Conservation (phyloP, 441 rosid genomes). For the Erysimum pusillum region DNA sequence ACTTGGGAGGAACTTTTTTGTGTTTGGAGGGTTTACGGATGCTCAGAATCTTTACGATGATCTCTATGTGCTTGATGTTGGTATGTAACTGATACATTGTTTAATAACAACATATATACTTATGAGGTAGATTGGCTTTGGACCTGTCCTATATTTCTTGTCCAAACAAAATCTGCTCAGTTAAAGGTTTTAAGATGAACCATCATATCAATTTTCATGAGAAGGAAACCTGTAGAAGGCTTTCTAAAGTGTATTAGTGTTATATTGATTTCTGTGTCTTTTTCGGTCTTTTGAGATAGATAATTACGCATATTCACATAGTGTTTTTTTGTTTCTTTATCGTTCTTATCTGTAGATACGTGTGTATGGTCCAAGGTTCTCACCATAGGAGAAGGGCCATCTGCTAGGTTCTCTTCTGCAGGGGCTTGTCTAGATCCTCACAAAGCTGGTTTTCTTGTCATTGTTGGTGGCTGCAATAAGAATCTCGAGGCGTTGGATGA, state of each 20-base stretch:
- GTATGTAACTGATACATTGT: constrained; percentile 54
- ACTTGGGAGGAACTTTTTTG: constrained; percentile 84
- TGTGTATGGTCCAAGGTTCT: constrained; percentile 83
- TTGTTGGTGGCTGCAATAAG: constrained; percentile 95
- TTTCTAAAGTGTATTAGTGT: constrained; percentile 27
- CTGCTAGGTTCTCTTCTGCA: constrained; percentile 88
- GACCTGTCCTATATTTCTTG: constrained; percentile 1
- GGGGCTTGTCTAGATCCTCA: constrained; percentile 93
- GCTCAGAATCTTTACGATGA: constrained; percentile 90
- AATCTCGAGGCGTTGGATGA: constrained; percentile 94
- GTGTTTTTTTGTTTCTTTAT: constrained; percentile 14
- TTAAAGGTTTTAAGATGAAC: constrained; percentile 27
- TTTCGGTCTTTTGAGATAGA: background rate
- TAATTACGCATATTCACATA: constrained; percentile 18
- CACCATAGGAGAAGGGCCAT: constrained; percentile 81
- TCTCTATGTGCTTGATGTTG: constrained; percentile 82
- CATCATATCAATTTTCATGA: constrained; percentile 12
- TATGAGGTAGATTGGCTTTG: constrained; percentile 12
- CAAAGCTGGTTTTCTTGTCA: constrained; percentile 74
- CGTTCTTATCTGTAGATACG: constrained; percentile 60
- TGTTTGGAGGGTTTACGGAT: constrained; percentile 93
- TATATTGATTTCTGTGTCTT: constrained; percentile 19
- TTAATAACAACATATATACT: constrained; percentile 9
- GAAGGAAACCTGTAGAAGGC: constrained; percentile 7
- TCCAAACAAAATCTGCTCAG: background rate